Evolutionary conservation across 1,284 basidiomycete genomes (phyloP).

Genomic region (Pseudozyma thailandica): DNA sequence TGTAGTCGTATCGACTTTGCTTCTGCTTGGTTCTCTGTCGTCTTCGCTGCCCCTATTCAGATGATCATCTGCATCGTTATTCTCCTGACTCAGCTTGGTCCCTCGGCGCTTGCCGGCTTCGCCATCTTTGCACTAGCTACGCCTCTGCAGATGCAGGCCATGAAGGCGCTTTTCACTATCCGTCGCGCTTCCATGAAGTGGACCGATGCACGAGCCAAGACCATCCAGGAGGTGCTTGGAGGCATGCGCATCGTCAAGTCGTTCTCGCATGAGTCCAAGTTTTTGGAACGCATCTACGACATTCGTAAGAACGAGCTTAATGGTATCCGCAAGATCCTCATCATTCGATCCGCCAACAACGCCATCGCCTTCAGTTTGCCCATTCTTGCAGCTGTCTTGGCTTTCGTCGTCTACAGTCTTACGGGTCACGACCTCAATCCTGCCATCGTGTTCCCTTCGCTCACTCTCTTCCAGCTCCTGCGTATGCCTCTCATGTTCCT

Average conservation of each 20-base stretch:
- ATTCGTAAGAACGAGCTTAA: constrained; percentile 81
- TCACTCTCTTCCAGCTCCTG: constrained; percentile 71
- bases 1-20: constrained; percentile 90
- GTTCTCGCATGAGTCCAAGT: constrained; percentile 61
- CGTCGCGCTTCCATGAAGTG: constrained; percentile 84
- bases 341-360: constrained; percentile 79
- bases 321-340: constrained; percentile 79
- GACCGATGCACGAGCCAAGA: constrained; percentile 77
- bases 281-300: constrained; percentile 75
- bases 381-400: constrained; percentile 81
- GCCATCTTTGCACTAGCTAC: constrained; percentile 76
- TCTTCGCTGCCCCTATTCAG: constrained; percentile 76
- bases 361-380: constrained; percentile 78
- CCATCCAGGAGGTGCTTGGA: constrained; percentile 64
- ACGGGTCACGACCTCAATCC: constrained; percentile 77
- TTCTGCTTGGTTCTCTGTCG: constrained; percentile 80
- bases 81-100: constrained; percentile 80
- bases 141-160: constrained; percentile 77
- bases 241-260: constrained; percentile 68
- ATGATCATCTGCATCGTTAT: constrained; percentile 71
- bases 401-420: constrained; percentile 83
- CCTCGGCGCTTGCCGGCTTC: constrained; percentile 83
- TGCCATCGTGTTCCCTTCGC: constrained; percentile 70
- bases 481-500: constrained; percentile 79
- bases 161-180: constrained; percentile 79